phyloP scores from a whole-genome alignment of 257 asterid species.

The Scutellaria baicalensis region DNA sequence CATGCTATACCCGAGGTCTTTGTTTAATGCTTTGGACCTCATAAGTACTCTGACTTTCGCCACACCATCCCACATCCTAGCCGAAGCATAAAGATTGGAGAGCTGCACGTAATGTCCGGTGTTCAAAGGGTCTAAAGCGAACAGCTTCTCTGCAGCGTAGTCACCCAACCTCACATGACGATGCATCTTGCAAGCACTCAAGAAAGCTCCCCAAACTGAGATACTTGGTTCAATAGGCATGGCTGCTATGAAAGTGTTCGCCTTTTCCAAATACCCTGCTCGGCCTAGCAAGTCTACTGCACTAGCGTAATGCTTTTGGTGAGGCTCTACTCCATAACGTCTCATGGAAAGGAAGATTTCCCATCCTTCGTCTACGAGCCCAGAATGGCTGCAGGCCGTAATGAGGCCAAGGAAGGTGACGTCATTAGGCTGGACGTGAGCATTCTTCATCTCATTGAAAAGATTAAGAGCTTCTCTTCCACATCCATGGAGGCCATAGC shows the following conservation, averaged over 20 bases:
- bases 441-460: slow-evolving; percentile 35
- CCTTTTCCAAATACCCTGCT: slow-evolving; percentile 40
- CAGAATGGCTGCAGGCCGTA: slow-evolving; percentile 56
- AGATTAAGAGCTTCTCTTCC: slow-evolving; percentile 50
- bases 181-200: slow-evolving; percentile 50
- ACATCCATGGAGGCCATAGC: slow-evolving; percentile 46
- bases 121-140: slow-evolving; percentile 32
- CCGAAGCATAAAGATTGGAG: slow-evolving; percentile 59
- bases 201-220: slow-evolving; percentile 69
- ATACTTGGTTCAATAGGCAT: slow-evolving; percentile 46
- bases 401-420: slow-evolving; percentile 59
- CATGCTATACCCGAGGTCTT: slow-evolving; percentile 40
- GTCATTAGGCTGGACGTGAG: slow-evolving; percentile 35
- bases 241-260: slow-evolving; percentile 31
- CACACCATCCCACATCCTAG: slow-evolving; percentile 48
- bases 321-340: slow-evolving; percentile 33
- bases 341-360: slow-evolving; percentile 45
- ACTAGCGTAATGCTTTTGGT: slow-evolving; percentile 42
- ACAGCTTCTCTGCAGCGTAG: slow-evolving; percentile 45
- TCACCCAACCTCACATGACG: slow-evolving; percentile 39
- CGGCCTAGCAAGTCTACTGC: slow-evolving; percentile 58
- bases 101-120: slow-evolving; percentile 62
- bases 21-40: slow-evolving; percentile 38
- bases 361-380: slow-evolving; percentile 60
- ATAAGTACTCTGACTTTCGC: slow-evolving; percentile 37